Percentiles rank a stretch among this genome's conserved stretches.
Conservation (phyloP, 345 rosid genomes). For the Ricinus communis region DNA sequence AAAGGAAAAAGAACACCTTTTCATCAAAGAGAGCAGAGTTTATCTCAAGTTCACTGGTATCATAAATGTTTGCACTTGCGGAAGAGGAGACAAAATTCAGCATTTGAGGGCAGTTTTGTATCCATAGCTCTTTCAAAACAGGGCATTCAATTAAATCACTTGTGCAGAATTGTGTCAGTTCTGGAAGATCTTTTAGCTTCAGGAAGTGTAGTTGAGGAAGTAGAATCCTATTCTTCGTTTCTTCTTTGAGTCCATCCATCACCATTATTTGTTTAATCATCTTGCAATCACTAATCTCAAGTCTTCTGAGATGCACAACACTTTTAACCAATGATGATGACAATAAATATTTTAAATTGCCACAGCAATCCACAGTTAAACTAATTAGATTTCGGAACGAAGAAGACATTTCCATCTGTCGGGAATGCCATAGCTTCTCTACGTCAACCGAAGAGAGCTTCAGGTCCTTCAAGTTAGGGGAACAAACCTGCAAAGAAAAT, state of each 20-base stretch:
- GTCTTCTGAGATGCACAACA: neutral
- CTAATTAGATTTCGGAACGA: neutral
- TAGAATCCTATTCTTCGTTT: neutral
- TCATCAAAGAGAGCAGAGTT: neutral
- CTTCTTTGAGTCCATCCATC: neutral
- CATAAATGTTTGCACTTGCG: neutral
- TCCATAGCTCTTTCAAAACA: neutral
- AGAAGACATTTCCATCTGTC: neutral
- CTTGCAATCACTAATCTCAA: neutral
- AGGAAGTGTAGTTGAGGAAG: conserved; percentile 3
- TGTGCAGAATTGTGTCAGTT: conserved; percentile 5
- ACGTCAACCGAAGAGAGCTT: neutral
- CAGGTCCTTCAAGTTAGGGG: conserved; percentile 13
- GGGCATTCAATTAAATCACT: neutral
- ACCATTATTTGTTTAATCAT: conserved; percentile 14
- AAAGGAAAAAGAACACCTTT: neutral
- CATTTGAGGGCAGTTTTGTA: neutral
- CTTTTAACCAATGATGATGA: neutral
- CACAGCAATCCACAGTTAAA: neutral
- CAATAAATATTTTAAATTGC: conserved; percentile 10
- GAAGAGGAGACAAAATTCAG: neutral
- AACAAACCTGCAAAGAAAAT: conserved; percentile 3
- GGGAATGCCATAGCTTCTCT: neutral
- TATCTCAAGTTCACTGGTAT: neutral
- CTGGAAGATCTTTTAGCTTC: neutral